A percentile compares a stretch with the other conserved stretches of the same genome.
phyloP scores from a whole-genome alignment of 495 filamentous ascomycete genomes.

The Talaromyces proteolyticus region DNA sequence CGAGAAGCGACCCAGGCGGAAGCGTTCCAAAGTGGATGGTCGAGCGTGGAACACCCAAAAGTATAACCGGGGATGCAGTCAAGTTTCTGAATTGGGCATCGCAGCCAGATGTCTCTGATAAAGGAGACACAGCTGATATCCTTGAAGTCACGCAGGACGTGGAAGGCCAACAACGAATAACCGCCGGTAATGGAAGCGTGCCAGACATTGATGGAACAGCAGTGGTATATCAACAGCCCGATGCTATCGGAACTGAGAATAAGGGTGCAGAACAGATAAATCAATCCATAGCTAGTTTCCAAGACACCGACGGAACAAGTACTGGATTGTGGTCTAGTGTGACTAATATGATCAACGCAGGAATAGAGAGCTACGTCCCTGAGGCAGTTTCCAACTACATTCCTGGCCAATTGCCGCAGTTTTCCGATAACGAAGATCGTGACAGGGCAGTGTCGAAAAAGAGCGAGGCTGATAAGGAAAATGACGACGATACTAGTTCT shows the following conservation, averaged over 20 bases:
- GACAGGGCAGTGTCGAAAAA: constrained; percentile 13
- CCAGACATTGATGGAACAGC: background rate
- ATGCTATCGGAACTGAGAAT: background rate
- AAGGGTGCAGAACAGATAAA: constrained; percentile 1
- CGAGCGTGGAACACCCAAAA: constrained; percentile 80
- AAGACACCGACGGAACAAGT: constrained; percentile 20
- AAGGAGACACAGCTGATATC: constrained; percentile 18
- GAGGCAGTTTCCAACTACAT: constrained; percentile 46
- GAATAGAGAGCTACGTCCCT: constrained; percentile 35
- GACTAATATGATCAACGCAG: constrained; percentile 31
- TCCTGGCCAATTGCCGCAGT: constrained; percentile 23
- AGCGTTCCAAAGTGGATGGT: constrained; percentile 93
- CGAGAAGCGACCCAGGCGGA: constrained; percentile 88
- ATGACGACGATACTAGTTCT: constrained; percentile 15
- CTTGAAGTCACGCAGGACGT: constrained; percentile 6
- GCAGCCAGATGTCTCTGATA: constrained; percentile 38
- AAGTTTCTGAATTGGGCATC: constrained; percentile 87
- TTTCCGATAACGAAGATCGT: constrained; percentile 30
- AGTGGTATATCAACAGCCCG: constrained; percentile 1
- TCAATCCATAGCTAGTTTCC: constrained; percentile 8
- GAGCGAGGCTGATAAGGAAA: constrained; percentile 12
- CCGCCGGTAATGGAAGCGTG: background rate
- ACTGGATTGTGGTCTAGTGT: constrained; percentile 39
- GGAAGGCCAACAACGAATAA: constrained; percentile 3
- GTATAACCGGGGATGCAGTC: constrained; percentile 74